Evolutionary conservation across 1,284 basidiomycete species (phyloP).

Genomic region (Agaricales sp.): DNA sequence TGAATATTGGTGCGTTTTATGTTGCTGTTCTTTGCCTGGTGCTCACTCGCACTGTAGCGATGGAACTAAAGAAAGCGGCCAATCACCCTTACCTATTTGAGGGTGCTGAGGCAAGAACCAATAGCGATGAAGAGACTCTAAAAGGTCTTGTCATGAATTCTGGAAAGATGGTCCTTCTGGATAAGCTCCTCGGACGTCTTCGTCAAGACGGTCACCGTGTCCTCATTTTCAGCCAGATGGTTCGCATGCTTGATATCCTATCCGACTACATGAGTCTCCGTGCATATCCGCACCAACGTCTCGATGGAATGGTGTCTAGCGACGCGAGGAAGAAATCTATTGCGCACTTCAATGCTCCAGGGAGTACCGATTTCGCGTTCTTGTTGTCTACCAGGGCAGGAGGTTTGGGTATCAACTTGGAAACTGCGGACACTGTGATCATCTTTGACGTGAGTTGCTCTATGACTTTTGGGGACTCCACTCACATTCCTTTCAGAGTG

Average conservation of each 20-base stretch:
- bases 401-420: conserved; percentile 96
- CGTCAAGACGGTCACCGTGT: conserved; percentile 92
- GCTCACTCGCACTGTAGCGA: conserved; percentile 36
- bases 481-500: conserved; percentile 44
- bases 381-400: conserved; percentile 94
- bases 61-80: conserved; percentile 96
- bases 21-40: conserved; percentile 2
- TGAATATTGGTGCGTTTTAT: conserved; percentile 70
- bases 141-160: conserved; percentile 97
- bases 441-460: conserved; percentile 85
- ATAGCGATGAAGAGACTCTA: conserved; percentile 78
- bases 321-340: conserved; percentile 90
- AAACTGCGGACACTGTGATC: conserved; percentile 97
- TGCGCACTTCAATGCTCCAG: conserved; percentile 94
- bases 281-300: conserved; percentile 90
- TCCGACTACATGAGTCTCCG: conserved; percentile 93
- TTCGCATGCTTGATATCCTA: conserved; percentile 96
- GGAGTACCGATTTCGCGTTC: conserved; percentile 95
- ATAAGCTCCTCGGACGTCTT: conserved; percentile 85
- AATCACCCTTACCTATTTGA: conserved; percentile 99
- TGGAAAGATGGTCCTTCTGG: conserved; percentile 95
- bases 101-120: conserved; percentile 78
- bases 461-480: conserved; percentile 5
- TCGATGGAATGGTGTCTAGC: conserved; percentile 93
- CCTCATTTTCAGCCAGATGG: conserved; percentile 99